A percentile compares a stretch with the other conserved stretches of the same genome.
Evolutionary conservation across 2,329 filamentous ascomycete genomes (phyloP).

Genomic region (Hysterium pulicare): DNA sequence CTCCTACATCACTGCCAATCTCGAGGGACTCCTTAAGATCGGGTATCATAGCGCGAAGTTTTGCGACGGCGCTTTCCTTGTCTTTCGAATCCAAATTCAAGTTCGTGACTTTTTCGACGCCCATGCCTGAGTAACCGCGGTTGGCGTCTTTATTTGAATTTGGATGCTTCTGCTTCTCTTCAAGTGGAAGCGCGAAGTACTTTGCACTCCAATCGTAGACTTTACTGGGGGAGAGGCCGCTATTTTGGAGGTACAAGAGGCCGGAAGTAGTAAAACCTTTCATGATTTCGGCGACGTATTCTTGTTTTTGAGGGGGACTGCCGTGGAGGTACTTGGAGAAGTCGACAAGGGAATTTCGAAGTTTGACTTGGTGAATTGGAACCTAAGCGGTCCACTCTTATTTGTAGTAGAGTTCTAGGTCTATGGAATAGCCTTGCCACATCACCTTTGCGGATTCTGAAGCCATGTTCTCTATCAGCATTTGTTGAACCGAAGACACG

Average conservation of each 20-base stretch:
- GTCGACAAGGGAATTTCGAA: background rate
- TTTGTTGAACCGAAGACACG: no score
- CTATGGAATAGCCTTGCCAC: no score
- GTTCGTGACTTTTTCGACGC: slow-evolving; percentile 4
- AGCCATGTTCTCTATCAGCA: no score
- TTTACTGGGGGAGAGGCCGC: background rate
- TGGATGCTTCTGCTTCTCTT: slow-evolving; percentile 3
- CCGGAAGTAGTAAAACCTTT: slow-evolving; percentile 5
- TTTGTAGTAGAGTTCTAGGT: no score
- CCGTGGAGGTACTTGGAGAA: slow-evolving; percentile 3
- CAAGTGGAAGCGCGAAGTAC: slow-evolving; percentile 1
- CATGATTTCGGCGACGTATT: slow-evolving; percentile 4
- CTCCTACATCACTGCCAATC: slow-evolving; percentile 4
- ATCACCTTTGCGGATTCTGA: no score
- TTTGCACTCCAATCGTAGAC: slow-evolving; percentile 3
- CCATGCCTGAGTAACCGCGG: slow-evolving; percentile 5
- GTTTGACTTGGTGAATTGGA: no score
- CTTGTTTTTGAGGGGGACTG: background rate
- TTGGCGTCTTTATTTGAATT: slow-evolving; percentile 1
- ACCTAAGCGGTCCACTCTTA: no score
- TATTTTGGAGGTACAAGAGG: slow-evolving; percentile 4
- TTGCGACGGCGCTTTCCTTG: background rate
- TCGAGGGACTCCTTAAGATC: slow-evolving; percentile 5
- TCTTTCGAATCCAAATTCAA: slow-evolving; percentile 1
- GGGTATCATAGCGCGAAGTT: slow-evolving; percentile 1